Conservation (phyloP, 2,329 filamentous ascomycete genomes). For the Colletotrichum musae region DNA sequence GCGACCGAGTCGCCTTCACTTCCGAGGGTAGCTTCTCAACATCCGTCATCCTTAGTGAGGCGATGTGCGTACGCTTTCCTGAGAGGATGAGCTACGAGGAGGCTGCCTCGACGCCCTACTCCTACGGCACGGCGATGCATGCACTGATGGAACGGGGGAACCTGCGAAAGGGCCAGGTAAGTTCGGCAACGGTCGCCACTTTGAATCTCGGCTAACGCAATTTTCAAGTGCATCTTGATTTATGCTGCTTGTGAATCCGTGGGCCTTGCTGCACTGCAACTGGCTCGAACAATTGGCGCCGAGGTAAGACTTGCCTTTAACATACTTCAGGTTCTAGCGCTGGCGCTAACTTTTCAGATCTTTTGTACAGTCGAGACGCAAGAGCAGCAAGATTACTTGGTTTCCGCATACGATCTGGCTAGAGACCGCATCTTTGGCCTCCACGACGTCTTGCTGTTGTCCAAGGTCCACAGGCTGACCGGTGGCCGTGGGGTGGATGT, state of each 20-base stretch:
- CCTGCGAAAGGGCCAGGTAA: slow-evolving; percentile 43
- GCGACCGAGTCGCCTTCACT: slow-evolving; percentile 52
- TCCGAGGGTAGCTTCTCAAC: neutral
- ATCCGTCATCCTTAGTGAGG: neutral
- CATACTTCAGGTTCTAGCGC: neutral
- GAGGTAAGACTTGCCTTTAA: neutral
- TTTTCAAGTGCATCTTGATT: slow-evolving; percentile 47
- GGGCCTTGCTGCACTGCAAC: slow-evolving; percentile 17
- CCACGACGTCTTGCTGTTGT: slow-evolving; percentile 50
- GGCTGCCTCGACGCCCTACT: slow-evolving; percentile 49
- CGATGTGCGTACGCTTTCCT: slow-evolving; percentile 45
- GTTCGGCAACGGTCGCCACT: neutral
- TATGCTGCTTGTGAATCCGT: slow-evolving; percentile 5
- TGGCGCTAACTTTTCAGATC: slow-evolving; percentile 41
- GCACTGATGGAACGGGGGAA: slow-evolving; percentile 41
- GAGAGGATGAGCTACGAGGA: slow-evolving; percentile 46
- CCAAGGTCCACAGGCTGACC: slow-evolving; percentile 47
- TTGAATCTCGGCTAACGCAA: too few relatives aligned
- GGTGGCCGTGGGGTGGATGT: slow-evolving; percentile 52
- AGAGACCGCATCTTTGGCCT: slow-evolving; percentile 50
- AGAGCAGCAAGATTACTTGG: slow-evolving; percentile 53
- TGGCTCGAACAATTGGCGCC: slow-evolving; percentile 19
- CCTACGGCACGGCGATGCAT: slow-evolving; percentile 49
- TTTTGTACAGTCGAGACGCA: slow-evolving; percentile 52
- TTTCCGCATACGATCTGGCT: slow-evolving; percentile 49